Evolutionary conservation across 2,329 filamentous ascomycete genomes (phyloP).

Genomic region (Cladophialophora carrionii): DNA sequence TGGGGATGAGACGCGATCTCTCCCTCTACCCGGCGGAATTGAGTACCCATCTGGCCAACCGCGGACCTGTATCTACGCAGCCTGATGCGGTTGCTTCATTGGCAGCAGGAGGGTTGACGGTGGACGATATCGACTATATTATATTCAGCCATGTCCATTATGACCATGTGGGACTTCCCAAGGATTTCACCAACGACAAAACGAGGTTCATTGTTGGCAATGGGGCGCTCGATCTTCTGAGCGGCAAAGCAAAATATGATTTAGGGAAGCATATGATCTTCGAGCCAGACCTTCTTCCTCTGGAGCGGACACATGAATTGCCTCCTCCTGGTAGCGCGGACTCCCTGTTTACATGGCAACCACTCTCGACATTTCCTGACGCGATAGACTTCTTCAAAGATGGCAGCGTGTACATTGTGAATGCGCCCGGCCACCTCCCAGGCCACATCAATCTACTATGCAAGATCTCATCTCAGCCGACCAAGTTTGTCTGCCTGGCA

Average conservation of each 20-base stretch:
- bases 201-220: conserved; percentile 48
- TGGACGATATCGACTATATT: conserved; percentile 48
- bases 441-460: conserved; percentile 44
- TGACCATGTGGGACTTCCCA: conserved; percentile 45
- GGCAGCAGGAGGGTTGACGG: conserved; percentile 43
- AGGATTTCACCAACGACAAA: conserved; percentile 32
- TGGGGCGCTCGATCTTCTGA: conserved; percentile 35
- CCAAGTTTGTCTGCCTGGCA: conserved; percentile 40
- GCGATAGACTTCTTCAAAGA: conserved; percentile 42
- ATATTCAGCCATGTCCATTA: conserved; percentile 48
- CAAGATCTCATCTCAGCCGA: conserved; percentile 31
- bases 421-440: conserved; percentile 42
- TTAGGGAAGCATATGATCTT: conserved; percentile 40
- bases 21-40: conserved; percentile 37
- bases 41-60: conserved; percentile 37
- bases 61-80: conserved; percentile 37
- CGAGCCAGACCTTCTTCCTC: conserved; percentile 38
- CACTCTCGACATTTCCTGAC: conserved; percentile 30
- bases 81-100: conserved; percentile 43
- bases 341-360: conserved; percentile 31
- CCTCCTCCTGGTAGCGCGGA: conserved; percentile 23
- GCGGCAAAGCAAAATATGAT: conserved; percentile 31
- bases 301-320: conserved; percentile 38
- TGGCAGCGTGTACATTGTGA: conserved; percentile 40
- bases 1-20: conserved; percentile 41